A percentile compares a stretch with the other conserved stretches of the same genome.
Evolutionary conservation across 805 yeast genomes (phyloP).

Genomic region (Candida dajiaensis): DNA sequence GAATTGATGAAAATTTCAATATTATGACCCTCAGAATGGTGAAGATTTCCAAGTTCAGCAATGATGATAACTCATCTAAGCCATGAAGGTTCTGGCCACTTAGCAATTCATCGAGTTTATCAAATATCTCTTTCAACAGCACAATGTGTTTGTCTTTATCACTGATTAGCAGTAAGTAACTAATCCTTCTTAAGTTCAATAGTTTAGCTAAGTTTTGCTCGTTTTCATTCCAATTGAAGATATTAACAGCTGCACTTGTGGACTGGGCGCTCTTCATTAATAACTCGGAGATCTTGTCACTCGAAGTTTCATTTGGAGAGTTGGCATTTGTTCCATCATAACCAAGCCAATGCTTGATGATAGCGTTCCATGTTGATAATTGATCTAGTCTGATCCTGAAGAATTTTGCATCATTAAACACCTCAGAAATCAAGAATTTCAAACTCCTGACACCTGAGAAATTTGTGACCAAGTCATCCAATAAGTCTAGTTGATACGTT

Average conservation of each 20-base stretch:
- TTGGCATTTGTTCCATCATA: constrained; percentile 34
- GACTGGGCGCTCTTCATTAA: constrained; percentile 37
- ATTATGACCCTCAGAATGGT: constrained; percentile 59
- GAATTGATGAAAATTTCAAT: constrained; percentile 55
- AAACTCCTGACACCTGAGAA: constrained; percentile 44
- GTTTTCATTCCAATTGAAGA: constrained; percentile 71
- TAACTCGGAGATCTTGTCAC: constrained; percentile 50
- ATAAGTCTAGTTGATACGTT: constrained; percentile 36
- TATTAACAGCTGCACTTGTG: constrained; percentile 41
- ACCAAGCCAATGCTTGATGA: constrained; percentile 58
- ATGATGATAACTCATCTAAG: constrained; percentile 24
- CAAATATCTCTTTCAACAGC: constrained; percentile 42
- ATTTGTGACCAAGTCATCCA: constrained; percentile 27
- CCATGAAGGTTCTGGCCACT: constrained; percentile 17
- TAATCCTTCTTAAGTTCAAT: constrained; percentile 52
- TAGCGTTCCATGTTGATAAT: constrained; percentile 42
- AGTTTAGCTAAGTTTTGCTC: constrained; percentile 47
- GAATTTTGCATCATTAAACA: constrained; percentile 54
- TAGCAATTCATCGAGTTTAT: constrained; percentile 37
- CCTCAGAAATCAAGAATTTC: constrained; percentile 59
- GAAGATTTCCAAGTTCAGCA: constrained; percentile 38
- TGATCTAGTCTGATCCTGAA: constrained; percentile 33
- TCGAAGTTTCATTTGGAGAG: constrained; percentile 12
- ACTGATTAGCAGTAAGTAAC: constrained; percentile 57
- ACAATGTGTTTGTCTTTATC: constrained; percentile 50